A percentile compares a stretch with the other conserved stretches of the same genome.
These are phyloP conservation scores for Saturnispora silvae DNA, from an alignment of 805 yeast species.

Conservation along the genomic window DNA sequence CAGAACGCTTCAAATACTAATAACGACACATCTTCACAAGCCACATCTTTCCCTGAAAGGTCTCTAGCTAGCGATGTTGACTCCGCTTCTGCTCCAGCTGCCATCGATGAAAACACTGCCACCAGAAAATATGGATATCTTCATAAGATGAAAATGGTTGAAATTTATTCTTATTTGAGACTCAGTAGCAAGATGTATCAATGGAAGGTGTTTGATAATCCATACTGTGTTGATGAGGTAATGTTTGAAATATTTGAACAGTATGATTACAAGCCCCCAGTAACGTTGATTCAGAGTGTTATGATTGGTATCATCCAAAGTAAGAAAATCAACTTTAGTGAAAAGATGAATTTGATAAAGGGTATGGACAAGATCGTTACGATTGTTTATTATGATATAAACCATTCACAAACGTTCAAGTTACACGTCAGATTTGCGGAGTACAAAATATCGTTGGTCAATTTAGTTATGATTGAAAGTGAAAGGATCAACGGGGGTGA, in stretches of 20 bases:
- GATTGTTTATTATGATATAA: conserved; percentile 12
- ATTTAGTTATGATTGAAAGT: conserved; percentile 17
- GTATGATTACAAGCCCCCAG: conserved; percentile 19
- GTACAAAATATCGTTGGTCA: conserved; percentile 14
- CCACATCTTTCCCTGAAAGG: no score
- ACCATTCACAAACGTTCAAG: conserved; percentile 12
- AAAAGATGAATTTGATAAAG: conserved; percentile 16
- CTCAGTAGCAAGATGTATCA: conserved; percentile 15
- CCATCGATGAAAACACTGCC: no score
- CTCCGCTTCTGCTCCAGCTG: no score
- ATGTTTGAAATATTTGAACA: conserved; percentile 14
- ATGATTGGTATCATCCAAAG: conserved; percentile 17
- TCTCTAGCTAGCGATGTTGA: no score
- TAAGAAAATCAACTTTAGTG: conserved; percentile 7
- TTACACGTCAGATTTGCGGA: conserved; percentile 11
- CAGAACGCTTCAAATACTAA: no score
- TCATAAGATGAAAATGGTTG: conserved; percentile 11
- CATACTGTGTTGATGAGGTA: conserved; percentile 12
- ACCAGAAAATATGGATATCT: conserved; percentile 4
- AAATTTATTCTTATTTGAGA: conserved; percentile 13
- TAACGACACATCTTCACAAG: no score
- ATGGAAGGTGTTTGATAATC: conserved; percentile 11
- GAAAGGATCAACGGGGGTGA: conserved; percentile 15
- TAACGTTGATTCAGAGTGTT: conserved; percentile 17
- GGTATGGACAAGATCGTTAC: conserved; percentile 18